Evolutionary conservation across 2,329 filamentous ascomycete genomes (phyloP).

Genomic region (Venturia nashicola): DNA sequence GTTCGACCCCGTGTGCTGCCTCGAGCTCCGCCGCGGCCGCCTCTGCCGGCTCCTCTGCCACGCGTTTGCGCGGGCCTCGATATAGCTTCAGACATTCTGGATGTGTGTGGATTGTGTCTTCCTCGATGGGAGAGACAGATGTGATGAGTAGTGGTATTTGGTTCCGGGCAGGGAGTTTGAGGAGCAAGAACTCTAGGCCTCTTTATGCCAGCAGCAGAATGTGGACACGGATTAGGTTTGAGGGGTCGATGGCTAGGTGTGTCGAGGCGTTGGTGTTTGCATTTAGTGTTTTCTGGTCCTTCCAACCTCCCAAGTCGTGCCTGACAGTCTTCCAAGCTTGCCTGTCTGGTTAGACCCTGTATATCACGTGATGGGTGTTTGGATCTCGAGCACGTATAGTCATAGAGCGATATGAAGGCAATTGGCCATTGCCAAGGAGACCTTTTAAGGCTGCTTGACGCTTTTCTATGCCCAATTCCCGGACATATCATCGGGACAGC

Average conservation of each 20-base stretch:
- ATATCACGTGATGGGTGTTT: too few species aligned
- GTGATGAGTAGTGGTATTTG: neutral
- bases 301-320: neutral
- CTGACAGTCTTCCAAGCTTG: neutral
- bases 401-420: too few species aligned
- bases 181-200: neutral
- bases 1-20: constrained; percentile 29
- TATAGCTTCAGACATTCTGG: constrained; percentile 71
- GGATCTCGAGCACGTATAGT: too few species aligned
- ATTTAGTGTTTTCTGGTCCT: neutral
- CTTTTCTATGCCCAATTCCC: too few species aligned
- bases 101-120: neutral
- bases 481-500: too few species aligned
- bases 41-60: constrained; percentile 82
- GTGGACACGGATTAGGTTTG: neutral
- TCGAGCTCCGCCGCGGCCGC: constrained; percentile 60
- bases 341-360: too few species aligned
- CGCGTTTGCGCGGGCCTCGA: constrained; percentile 67
- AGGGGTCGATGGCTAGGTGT: neutral
- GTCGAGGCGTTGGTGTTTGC: neutral
- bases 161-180: neutral
- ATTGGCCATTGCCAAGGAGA: too few species aligned
- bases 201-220: neutral
- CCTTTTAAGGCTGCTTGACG: too few species aligned
- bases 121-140: constrained; percentile 2